Conservation (phyloP, 495 filamentous ascomycete species). For the Jackrogersella multiformis region DNA sequence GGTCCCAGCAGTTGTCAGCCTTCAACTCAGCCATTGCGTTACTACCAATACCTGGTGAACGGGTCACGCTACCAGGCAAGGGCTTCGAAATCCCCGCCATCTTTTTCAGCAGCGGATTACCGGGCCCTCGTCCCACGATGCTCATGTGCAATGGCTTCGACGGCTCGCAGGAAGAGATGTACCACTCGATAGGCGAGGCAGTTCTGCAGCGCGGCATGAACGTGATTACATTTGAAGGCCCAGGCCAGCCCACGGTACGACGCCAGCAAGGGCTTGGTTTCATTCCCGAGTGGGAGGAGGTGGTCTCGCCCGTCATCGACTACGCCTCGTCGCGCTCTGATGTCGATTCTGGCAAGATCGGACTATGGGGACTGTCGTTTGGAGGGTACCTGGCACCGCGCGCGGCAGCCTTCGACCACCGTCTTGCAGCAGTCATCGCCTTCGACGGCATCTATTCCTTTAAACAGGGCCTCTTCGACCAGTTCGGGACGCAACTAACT, state of each 20-base stretch:
- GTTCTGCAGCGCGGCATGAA: constrained; percentile 58
- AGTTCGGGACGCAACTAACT: constrained; percentile 20
- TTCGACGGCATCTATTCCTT: constrained; percentile 53
- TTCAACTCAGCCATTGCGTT: constrained; percentile 66
- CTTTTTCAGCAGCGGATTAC: constrained; percentile 37
- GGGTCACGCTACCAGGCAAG: constrained; percentile 45
- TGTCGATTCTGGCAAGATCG: constrained; percentile 44
- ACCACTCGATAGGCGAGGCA: constrained; percentile 46
- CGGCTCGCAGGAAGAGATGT: constrained; percentile 56
- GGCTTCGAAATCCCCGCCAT: constrained; percentile 48
- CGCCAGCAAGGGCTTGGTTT: constrained; percentile 58
- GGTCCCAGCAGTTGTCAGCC: constrained; percentile 72
- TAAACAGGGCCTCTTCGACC: neutral
- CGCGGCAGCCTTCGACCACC: constrained; percentile 57
- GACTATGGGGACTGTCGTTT: constrained; percentile 50
- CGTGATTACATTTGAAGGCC: constrained; percentile 60
- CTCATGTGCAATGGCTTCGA: constrained; percentile 56
- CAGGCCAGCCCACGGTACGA: constrained; percentile 57
- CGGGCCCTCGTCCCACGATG: constrained; percentile 46
- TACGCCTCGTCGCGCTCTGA: constrained; percentile 43
- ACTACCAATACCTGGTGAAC: constrained; percentile 50
- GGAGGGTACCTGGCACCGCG: constrained; percentile 52
- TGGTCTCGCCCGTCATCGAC: constrained; percentile 57
- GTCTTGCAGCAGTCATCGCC: constrained; percentile 51
- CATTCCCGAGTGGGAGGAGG: constrained; percentile 59